phyloP scores from a whole-genome alignment of 2,329 filamentous ascomycete genomes.

The Ophioceras dolichostomum region DNA sequence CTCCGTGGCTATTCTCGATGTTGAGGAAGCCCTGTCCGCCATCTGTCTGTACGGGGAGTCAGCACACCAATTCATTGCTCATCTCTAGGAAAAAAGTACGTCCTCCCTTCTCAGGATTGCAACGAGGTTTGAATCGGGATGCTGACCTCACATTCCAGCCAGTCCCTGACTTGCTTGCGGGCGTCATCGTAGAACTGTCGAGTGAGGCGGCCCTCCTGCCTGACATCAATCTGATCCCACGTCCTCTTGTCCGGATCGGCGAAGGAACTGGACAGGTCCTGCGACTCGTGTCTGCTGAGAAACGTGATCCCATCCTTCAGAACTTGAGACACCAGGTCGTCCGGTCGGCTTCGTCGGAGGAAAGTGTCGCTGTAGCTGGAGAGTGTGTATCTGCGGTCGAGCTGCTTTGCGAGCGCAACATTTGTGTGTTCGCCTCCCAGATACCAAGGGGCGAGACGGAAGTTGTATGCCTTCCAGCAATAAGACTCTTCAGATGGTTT shows the following conservation, averaged over 20 bases:
- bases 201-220: constrained; percentile 3
- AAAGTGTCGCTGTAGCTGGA: constrained; percentile 17
- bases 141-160: no score
- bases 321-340: not conserved
- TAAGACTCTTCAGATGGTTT: constrained; percentile 6
- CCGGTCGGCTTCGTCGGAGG: constrained; percentile 7
- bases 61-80: no score
- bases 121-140: no score
- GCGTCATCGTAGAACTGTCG: constrained; percentile 7
- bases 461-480: constrained; percentile 16
- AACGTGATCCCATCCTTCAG: constrained; percentile 16
- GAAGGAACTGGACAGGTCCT: constrained; percentile 4
- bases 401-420: constrained; percentile 7
- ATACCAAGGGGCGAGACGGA: constrained; percentile 17
- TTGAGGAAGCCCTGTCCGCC: constrained; percentile 4
- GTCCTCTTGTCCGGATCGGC: constrained; percentile 8
- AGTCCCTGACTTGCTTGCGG: constrained; percentile 1
- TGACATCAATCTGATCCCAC: constrained; percentile 5
- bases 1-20: constrained; percentile 11
- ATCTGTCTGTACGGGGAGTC: no score
- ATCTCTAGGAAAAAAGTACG: no score
- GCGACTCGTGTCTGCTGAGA: constrained; percentile 14
- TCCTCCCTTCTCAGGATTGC: no score
- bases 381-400: constrained; percentile 16
- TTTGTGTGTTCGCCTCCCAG: constrained; percentile 4